These are phyloP conservation scores for Mycena vitilis DNA, from an alignment of 768 basidiomycete genomes.

Conservation along the genomic window DNA sequence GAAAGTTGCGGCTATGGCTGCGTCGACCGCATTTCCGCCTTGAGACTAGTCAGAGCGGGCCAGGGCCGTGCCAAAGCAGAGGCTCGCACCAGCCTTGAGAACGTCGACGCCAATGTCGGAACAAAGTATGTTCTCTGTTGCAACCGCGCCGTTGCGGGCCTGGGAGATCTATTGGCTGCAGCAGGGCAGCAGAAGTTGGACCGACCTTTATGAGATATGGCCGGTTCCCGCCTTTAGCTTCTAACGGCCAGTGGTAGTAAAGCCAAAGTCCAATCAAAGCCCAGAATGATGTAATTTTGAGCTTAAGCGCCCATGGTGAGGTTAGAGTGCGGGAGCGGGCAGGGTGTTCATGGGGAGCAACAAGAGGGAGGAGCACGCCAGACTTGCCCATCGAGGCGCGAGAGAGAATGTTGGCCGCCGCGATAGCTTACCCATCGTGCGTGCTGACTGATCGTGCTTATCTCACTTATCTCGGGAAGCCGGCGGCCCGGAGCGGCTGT, in stretches of 20 bases:
- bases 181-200: slow-evolving; percentile 33
- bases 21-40: slow-evolving; percentile 93
- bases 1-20: slow-evolving; percentile 81
- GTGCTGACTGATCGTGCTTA: no score
- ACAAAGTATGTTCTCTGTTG: slow-evolving; percentile 88
- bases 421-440: no score
- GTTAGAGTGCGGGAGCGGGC: neutral
- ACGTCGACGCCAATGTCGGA: slow-evolving; percentile 85
- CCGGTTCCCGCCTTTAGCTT: slow-evolving; percentile 50
- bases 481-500: no score
- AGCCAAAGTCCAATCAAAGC: slow-evolving; percentile 10
- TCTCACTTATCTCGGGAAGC: no score
- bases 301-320: neutral
- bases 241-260: slow-evolving; percentile 6
- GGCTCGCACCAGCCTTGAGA: slow-evolving; percentile 57
- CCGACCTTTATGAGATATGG: slow-evolving; percentile 55
- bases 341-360: neutral
- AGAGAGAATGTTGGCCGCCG: neutral
- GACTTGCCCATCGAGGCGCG: neutral
- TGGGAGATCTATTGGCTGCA: slow-evolving; percentile 70
- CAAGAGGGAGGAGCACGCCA: slow-evolving; percentile 3
- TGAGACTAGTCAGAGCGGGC: slow-evolving; percentile 32
- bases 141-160: slow-evolving; percentile 86
- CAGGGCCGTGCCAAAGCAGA: neutral
- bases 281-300: slow-evolving; percentile 12